Conservation (phyloP, 2,329 filamentous ascomycete species). For the Amauroascus verrucosus region DNA sequence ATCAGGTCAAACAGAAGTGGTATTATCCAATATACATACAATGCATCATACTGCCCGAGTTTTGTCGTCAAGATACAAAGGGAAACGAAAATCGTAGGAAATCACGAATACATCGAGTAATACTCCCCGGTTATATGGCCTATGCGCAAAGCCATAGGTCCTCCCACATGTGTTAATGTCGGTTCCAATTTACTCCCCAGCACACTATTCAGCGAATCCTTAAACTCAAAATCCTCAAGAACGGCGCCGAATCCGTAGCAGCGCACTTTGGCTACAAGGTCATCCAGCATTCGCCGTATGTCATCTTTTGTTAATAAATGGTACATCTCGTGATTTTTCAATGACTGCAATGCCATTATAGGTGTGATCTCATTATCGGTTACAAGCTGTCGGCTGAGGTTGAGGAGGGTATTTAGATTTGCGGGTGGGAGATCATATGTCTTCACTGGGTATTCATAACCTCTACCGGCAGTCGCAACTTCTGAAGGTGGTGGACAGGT, state of each 20-base stretch:
- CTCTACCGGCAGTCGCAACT: constrained; percentile 43
- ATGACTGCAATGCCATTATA: constrained; percentile 84
- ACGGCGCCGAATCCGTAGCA: constrained; percentile 79
- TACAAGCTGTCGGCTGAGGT: constrained; percentile 71
- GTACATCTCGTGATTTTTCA: constrained; percentile 62
- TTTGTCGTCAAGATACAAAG: background rate
- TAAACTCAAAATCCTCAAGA: constrained; percentile 55
- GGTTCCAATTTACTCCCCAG: constrained; percentile 46
- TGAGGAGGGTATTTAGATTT: constrained; percentile 70
- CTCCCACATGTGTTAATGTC: background rate
- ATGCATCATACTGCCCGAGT: background rate
- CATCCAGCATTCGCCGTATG: constrained; percentile 60
- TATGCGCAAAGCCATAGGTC: background rate
- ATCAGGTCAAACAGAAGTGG: background rate
- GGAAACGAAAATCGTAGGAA: background rate
- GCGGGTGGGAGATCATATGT: constrained; percentile 70
- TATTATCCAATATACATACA: background rate
- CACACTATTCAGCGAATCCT: constrained; percentile 64
- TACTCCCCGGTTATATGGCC: background rate
- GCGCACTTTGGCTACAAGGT: constrained; percentile 67
- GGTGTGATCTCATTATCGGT: constrained; percentile 79
- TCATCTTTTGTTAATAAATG: constrained; percentile 56
- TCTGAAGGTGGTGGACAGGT: constrained; percentile 68
- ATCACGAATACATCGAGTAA: constrained; percentile 15
- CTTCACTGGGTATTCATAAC: constrained; percentile 53